Evolutionary conservation across 176 grass and related monocot genomes (phyloP), one percentile per base, ranked within the genome.

Genomic region (Thinopyrum elongatum): DNA sequence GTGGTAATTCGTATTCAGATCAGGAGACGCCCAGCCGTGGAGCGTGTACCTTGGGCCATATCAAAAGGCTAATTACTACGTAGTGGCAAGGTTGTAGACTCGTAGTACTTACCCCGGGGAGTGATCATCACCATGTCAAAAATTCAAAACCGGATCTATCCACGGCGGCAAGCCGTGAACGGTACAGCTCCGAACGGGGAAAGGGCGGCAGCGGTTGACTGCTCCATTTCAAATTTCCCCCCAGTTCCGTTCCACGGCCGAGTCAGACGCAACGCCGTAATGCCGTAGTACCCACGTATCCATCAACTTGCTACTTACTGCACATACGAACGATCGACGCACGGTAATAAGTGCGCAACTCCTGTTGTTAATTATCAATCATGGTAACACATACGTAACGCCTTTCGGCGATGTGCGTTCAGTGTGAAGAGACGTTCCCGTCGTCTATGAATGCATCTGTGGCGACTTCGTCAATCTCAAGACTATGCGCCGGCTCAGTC

Each of bases 391-490:
- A 1, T 44, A 44, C 3, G 42, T 13, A 44, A 3, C 3, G 42
- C 42, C 11, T 13, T 13, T 0, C 42, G 1, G 11, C 11, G 11
- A 44, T 13, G 0, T 14, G 42, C 3, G 3, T 46, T 46, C 3
- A 4, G 3, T 4, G 42, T 0, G 42, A 14, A 0, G 0, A 44
- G 10, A 12, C 0, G 10, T 44, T 44, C 2, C 38, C 10, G 38
- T 41, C 38, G 30, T 2, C 30, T 31, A 31, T 3, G 30, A 31
- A 31, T 1, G 30, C 30, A 3, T 31, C 3, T 31, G 30, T 31
- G 30, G 30, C 3, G 30, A 31, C 30, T 31, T 31, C 30, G 30
- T 2, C 30, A 31, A 31, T 31, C 30, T 31, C 30, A 31, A 31
- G 30, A 31, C 3, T 1, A 31, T 31, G 30, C 3, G 30, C 30